Evolutionary conservation across 2,329 filamentous ascomycete species (phyloP).

Genomic region (Aspergillus niger): DNA sequence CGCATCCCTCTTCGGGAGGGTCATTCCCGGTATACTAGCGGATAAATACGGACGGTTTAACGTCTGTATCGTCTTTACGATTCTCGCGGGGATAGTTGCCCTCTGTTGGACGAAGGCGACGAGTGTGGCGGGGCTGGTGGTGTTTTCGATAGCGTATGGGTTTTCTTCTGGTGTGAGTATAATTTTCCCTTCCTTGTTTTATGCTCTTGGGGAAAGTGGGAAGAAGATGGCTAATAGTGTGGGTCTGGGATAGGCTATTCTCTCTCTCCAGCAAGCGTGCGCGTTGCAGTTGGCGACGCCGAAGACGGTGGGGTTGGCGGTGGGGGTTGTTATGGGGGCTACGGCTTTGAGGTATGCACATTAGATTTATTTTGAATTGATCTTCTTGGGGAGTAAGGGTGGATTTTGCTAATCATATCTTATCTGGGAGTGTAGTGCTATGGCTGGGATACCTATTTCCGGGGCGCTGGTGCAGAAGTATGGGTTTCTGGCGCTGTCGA

Average conservation of each 20-base stretch:
- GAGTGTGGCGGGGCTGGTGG: constrained; percentile 30
- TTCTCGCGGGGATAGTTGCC: constrained; percentile 30
- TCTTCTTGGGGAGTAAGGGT: too few species aligned
- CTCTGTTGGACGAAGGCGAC: constrained; percentile 36
- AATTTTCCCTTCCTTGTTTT: constrained; percentile 42
- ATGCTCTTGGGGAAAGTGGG: background rate
- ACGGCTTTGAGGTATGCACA: constrained; percentile 46
- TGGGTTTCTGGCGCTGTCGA: constrained; percentile 45
- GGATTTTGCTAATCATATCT: background rate
- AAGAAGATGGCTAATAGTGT: background rate
- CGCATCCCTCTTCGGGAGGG: constrained; percentile 36
- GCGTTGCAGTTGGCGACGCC: constrained; percentile 46
- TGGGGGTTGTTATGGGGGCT: constrained; percentile 47
- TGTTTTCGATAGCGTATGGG: constrained; percentile 38
- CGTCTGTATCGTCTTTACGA: constrained; percentile 29
- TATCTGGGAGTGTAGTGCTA: constrained; percentile 29
- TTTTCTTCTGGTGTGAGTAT: constrained; percentile 46
- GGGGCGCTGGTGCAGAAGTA: constrained; percentile 43
- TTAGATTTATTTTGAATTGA: too few species aligned
- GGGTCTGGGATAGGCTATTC: constrained; percentile 41
- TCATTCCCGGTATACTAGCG: constrained; percentile 37
- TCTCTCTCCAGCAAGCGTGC: constrained; percentile 52
- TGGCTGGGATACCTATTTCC: constrained; percentile 47
- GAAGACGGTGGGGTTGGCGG: constrained; percentile 43
- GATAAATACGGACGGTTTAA: constrained; percentile 40